Conservation (phyloP, 352 stramenopile species). For the Globisporangium iwayamae region DNA sequence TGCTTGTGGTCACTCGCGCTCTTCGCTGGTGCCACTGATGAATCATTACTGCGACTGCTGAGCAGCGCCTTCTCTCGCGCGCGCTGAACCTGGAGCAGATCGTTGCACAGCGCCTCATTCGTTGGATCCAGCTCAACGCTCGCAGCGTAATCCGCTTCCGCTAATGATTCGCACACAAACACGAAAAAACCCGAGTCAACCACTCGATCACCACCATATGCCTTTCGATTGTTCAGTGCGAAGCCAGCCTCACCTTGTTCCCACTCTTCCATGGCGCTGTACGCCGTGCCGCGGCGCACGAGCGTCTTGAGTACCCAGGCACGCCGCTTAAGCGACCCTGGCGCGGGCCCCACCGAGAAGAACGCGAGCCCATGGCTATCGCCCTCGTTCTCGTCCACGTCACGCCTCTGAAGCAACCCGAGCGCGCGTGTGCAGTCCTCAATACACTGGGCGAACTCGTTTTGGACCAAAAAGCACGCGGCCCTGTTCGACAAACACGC, state of each 20-base stretch:
- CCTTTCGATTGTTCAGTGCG: neutral
- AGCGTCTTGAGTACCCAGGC: conserved; percentile 78
- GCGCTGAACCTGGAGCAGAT: conserved; percentile 38
- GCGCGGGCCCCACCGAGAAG: conserved; percentile 46
- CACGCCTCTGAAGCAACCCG: conserved; percentile 48
- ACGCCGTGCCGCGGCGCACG: conserved; percentile 56
- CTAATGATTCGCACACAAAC: conserved; percentile 20
- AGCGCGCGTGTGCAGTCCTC: conserved; percentile 60
- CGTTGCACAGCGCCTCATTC: conserved; percentile 44
- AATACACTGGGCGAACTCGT: conserved; percentile 47
- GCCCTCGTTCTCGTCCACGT: neutral
- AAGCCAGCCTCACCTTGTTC: conserved; percentile 28
- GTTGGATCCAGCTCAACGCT: conserved; percentile 56
- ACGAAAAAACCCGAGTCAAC: neutral
- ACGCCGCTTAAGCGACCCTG: conserved; percentile 54
- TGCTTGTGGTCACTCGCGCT: neutral
- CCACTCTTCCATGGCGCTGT: conserved; percentile 31
- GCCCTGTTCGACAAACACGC: conserved; percentile 76
- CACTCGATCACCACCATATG: neutral
- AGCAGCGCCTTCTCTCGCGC: neutral
- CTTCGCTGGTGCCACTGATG: neutral
- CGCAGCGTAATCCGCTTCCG: conserved; percentile 51
- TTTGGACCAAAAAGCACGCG: conserved; percentile 53
- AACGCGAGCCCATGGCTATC: conserved; percentile 35
- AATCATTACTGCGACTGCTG: neutral